Percentiles rank a stretch among this genome's conserved stretches.
Conservation (phyloP, 495 filamentous ascomycete genomes). For the Hypoxylon crocopeplum region DNA sequence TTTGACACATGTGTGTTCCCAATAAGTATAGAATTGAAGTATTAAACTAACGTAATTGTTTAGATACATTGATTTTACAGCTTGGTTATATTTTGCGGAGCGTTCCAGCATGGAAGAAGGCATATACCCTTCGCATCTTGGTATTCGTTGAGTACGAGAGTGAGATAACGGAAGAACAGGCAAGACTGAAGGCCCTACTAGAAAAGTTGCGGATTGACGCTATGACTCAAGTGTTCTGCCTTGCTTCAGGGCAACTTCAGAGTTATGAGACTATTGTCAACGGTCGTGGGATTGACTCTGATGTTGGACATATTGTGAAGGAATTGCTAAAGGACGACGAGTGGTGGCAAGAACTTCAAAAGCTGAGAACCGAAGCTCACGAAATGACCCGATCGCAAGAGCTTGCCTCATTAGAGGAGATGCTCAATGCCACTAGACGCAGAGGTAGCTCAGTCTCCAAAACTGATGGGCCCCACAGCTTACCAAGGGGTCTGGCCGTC, state of each 20-base stretch:
- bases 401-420: conserved; percentile 40
- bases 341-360: conserved; percentile 84
- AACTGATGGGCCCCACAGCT: conserved; percentile 28
- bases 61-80: conserved; percentile 83
- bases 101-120: conserved; percentile 82
- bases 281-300: conserved; percentile 54
- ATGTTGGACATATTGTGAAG: conserved; percentile 61
- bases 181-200: conserved; percentile 74
- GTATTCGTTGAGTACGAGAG: conserved; percentile 92
- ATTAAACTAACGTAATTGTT: neutral
- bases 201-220: conserved; percentile 84
- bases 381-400: conserved; percentile 55
- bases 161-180: conserved; percentile 80
- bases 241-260: conserved; percentile 73
- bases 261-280: conserved; percentile 83
- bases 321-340: conserved; percentile 69
- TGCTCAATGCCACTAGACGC: conserved; percentile 46
- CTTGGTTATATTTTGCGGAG: conserved; percentile 84
- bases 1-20: conserved; percentile 77
- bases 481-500: conserved; percentile 45
- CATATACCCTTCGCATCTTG: conserved; percentile 74
- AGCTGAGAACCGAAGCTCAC: conserved; percentile 61
- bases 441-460: conserved; percentile 39
- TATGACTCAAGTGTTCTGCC: conserved; percentile 79
- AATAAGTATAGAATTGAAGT: neutral